phyloP scores from a whole-genome alignment of 306 rosid genomes.

The Acmispon strigosus region DNA sequence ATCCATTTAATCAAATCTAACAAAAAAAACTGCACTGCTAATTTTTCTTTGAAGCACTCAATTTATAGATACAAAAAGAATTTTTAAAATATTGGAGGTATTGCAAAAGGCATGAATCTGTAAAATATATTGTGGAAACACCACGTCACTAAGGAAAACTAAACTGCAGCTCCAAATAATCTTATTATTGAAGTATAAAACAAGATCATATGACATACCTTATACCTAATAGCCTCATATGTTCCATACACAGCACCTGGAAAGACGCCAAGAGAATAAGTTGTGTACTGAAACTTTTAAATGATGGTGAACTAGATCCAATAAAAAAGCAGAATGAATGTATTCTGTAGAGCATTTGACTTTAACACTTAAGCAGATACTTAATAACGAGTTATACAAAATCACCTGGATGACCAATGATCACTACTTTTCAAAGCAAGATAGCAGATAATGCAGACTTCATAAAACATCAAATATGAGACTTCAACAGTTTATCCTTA shows the following conservation, averaged over 20 bases:
- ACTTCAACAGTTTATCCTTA: neutral
- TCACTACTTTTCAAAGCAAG: neutral
- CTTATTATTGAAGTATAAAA: neutral
- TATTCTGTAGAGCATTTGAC: neutral
- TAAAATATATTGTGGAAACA: neutral
- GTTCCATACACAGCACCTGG: conserved; percentile 88
- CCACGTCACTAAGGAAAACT: neutral
- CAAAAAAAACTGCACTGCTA: neutral
- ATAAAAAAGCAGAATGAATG: neutral
- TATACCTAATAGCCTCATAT: conserved; percentile 68
- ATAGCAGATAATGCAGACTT: neutral
- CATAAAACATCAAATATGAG: neutral
- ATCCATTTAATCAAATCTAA: neutral
- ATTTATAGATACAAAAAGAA: neutral
- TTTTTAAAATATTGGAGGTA: neutral
- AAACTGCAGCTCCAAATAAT: neutral
- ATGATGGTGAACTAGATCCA: neutral
- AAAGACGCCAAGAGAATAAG: conserved; percentile 14
- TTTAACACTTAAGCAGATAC: neutral
- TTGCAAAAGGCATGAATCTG: neutral
- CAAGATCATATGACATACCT: conserved; percentile 44
- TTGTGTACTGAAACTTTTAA: neutral
- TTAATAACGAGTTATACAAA: neutral
- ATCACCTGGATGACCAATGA: neutral
- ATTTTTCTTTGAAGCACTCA: neutral